These are phyloP conservation scores for Hyphopichia pseudoburtonii DNA, from an alignment of 1,139 yeast species.

Conservation along the genomic window DNA sequence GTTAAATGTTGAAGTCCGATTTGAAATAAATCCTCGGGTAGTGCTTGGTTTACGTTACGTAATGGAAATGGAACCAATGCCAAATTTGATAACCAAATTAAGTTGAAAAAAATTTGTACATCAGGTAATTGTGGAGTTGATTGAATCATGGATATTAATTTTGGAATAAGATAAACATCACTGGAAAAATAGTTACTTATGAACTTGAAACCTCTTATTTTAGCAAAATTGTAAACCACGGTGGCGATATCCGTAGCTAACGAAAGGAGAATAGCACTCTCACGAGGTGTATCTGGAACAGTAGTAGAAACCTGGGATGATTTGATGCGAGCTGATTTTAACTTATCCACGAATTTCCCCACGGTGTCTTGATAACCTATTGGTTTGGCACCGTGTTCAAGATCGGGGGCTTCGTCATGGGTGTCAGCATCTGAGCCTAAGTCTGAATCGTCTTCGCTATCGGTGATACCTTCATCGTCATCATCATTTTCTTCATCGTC, in stretches of 20 bases:
- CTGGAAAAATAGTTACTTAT: constrained; percentile 59
- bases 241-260: constrained; percentile 16
- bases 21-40: constrained; percentile 34
- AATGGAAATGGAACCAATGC: constrained; percentile 72
- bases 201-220: constrained; percentile 65
- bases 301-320: too few species aligned
- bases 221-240: constrained; percentile 57
- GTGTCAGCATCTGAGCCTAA: too few species aligned
- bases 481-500: too few species aligned
- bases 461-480: too few species aligned
- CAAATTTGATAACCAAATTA: constrained; percentile 75
- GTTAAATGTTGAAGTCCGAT: constrained; percentile 30
- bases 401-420: too few species aligned
- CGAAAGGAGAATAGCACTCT: too few species aligned
- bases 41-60: constrained; percentile 31
- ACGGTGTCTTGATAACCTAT: background rate
- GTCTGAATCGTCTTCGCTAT: too few species aligned
- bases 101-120: constrained; percentile 52
- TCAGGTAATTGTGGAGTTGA: constrained; percentile 36
- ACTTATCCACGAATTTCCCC: background rate
- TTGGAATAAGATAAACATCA: constrained; percentile 51
- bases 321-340: background rate
- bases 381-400: too few species aligned
- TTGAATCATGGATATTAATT: constrained; percentile 25
- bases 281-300: too few species aligned